phyloP scores from a whole-genome alignment of 129 eudicot species.

The Flaveria ramosissima region DNA sequence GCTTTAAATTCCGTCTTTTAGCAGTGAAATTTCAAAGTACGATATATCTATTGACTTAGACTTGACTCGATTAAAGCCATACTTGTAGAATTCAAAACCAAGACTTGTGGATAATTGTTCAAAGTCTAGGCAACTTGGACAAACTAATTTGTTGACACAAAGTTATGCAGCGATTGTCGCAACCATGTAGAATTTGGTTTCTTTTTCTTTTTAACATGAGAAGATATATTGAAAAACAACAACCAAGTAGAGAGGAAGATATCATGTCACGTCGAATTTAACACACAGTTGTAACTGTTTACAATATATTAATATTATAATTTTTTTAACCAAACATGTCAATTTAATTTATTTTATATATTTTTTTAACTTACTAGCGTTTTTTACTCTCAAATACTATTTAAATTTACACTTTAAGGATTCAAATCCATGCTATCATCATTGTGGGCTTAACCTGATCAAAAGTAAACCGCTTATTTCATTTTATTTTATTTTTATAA shows the following conservation, averaged over 20 bases:
- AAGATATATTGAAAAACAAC: background rate
- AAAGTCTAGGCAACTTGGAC: background rate
- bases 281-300: too few species aligned
- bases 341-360: too few species aligned
- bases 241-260: background rate
- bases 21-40: background rate
- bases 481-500: too few species aligned
- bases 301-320: too few species aligned
- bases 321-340: too few species aligned
- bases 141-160: background rate
- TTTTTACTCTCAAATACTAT: too few species aligned
- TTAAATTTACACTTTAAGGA: too few species aligned
- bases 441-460: too few species aligned
- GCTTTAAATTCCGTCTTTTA: background rate
- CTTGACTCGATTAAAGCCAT: background rate
- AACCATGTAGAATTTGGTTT: background rate
- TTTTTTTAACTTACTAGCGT: too few species aligned
- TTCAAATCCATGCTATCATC: too few species aligned
- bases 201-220: background rate
- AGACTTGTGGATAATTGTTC: background rate
- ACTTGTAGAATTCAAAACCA: background rate
- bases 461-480: too few species aligned
- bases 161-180: background rate
- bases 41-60: background rate
- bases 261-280: too few species aligned